Evolutionary conservation across 129 eudicot species (phyloP), one percentile per base, ranked within the genome.

Genomic region (Ambrosia artemisiifolia): DNA sequence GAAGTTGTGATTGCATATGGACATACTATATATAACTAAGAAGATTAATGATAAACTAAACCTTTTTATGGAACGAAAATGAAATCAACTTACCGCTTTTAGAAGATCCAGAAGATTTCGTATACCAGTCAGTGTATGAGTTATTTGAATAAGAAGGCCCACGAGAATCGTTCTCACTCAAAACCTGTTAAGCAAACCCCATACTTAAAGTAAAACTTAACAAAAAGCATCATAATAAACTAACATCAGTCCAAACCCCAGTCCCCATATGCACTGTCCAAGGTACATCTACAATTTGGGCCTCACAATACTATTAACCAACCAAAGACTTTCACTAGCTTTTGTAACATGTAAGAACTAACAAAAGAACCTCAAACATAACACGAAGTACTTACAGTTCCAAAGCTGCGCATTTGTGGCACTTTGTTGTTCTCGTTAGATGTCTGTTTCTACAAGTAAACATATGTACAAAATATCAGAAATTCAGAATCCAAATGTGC

Each of bases 381-480:
- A 68, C 34, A 79, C 3, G 7, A 34, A 65, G 7, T 69, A 71
- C 84, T 75, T 80, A 80, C 84, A 33, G 59, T 62, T 54, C 62
- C 77, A 36, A 62, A 60, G 67, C 60, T 68, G 84, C 77, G 75
- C 63, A 30, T 32, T n/a, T 69, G 79, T 13, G 54, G 63, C 69
- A 54, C 42, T 73, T 60, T 74, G 3, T 19, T 17, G 56, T 55
- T 72, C 40, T 82, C 86, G 17, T 67, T 71, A 51, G 24, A 56
- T 33, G 86, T 76, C 57, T 78, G 76, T 54, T 85, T 78, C 86
- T 85, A 71, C 74, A 78, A 35, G 67, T 20, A 43, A 66, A 53
- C 42, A 28, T 19, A 50, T 38, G 62, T 28, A 13, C 32, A 43
- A 43, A 55, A 30, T n/a, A 38, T 75, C 73, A 75, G 4, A 38